phyloP scores from a whole-genome alignment of 768 basidiomycete species.

The Agrocybe pediades region DNA sequence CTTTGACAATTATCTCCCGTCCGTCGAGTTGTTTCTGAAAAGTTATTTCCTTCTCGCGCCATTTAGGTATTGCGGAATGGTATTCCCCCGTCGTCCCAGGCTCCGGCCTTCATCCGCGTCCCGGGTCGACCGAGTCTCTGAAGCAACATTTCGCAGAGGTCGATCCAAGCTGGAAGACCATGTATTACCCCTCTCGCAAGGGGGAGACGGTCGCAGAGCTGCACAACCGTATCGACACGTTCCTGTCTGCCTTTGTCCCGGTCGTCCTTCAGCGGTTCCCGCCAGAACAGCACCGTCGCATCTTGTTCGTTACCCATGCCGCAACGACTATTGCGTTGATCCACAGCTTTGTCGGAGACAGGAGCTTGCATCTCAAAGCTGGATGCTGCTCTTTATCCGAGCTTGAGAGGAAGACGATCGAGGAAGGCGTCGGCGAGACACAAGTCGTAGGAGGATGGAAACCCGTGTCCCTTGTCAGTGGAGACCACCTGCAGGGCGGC shows the following conservation, averaged over 20 bases:
- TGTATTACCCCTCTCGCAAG: slow-evolving; percentile 71
- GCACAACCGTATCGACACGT: slow-evolving; percentile 58
- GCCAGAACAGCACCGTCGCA: slow-evolving; percentile 41
- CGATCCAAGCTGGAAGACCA: slow-evolving; percentile 61
- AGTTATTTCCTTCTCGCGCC: not conserved
- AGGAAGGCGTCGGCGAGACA: slow-evolving; percentile 17
- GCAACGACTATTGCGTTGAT: slow-evolving; percentile 72
- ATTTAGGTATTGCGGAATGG: slow-evolving; percentile 74
- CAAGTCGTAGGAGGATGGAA: slow-evolving; percentile 47
- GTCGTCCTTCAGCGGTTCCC: slow-evolving; percentile 48
- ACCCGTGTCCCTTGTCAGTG: slow-evolving; percentile 50
- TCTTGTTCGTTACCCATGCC: slow-evolving; percentile 74
- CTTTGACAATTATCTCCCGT: slow-evolving; percentile 7
- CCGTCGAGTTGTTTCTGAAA: too few species aligned
- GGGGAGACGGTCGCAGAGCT: slow-evolving; percentile 70
- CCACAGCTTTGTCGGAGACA: slow-evolving; percentile 56
- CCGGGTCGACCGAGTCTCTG: slow-evolving; percentile 57
- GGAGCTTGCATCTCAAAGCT: slow-evolving; percentile 53
- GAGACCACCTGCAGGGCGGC: slow-evolving; percentile 59
- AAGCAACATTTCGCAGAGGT: slow-evolving; percentile 57
- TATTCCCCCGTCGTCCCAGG: slow-evolving; percentile 68
- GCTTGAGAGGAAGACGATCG: slow-evolving; percentile 35
- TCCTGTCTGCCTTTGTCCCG: slow-evolving; percentile 52
- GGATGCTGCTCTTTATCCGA: slow-evolving; percentile 80
- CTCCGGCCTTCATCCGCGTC: slow-evolving; percentile 78